A percentile compares a stretch with the other conserved stretches of the same genome.
These are phyloP conservation scores for Naganishia antarctica DNA, from an alignment of 768 basidiomycete genomes.

Conservation along the genomic window DNA sequence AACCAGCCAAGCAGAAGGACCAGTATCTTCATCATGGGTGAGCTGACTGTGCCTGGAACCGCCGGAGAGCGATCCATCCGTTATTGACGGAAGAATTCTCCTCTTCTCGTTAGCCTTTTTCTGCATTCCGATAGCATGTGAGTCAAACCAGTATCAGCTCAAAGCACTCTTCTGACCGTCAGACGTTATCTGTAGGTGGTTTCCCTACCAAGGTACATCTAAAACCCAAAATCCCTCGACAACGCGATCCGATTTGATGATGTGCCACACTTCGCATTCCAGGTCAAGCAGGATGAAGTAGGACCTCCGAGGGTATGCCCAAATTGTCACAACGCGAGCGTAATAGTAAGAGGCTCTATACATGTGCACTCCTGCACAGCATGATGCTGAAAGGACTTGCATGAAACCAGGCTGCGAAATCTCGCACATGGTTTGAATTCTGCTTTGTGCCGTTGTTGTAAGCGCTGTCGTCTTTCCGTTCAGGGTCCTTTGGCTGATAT, in stretches of 20 bases:
- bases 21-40: too few relatives aligned
- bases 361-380: neutral
- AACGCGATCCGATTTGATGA: too few relatives aligned
- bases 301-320: conserved; percentile 13
- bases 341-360: neutral
- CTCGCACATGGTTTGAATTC: conserved; percentile 15
- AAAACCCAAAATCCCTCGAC: neutral
- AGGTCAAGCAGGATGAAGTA: conserved; percentile 15
- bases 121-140: conserved; percentile 1
- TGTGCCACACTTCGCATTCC: neutral
- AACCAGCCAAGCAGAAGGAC: too few relatives aligned
- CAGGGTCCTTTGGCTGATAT: neutral
- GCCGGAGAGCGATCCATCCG: too few relatives aligned
- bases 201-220: conserved; percentile 2
- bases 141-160: neutral
- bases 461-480: neutral
- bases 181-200: neutral
- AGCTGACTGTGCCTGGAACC: too few relatives aligned
- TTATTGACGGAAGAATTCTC: too few relatives aligned
- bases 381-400: neutral
- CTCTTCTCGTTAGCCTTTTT: neutral
- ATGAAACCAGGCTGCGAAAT: neutral
- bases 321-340: conserved; percentile 11
- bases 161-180: neutral
- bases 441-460: conserved; percentile 16